These are phyloP conservation scores for Auriscalpium vulgare DNA, from an alignment of 768 basidiomycete genomes.

Conservation along the genomic window DNA sequence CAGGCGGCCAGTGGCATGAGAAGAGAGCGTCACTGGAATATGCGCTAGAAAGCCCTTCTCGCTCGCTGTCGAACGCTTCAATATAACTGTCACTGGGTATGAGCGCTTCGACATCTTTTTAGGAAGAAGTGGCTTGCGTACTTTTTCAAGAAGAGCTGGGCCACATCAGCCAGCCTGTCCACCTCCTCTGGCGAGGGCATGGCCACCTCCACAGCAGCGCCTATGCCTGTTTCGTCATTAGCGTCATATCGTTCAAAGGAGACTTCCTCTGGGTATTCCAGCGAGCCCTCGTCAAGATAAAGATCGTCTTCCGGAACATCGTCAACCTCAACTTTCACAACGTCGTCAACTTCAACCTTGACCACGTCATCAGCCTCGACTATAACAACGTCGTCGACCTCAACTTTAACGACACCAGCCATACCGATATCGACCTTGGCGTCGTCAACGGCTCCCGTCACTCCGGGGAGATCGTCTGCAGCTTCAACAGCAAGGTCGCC, in stretches of 20 bases:
- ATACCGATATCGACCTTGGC: not conserved
- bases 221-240: not conserved
- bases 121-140: not conserved
- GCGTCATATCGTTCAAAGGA: not conserved
- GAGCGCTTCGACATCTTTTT: not conserved
- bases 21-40: slow-evolving; percentile 6
- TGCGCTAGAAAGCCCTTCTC: not conserved
- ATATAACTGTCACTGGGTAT: slow-evolving; percentile 3
- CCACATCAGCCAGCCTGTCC: not conserved
- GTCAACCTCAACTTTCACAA: not conserved
- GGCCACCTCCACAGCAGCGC: not conserved
- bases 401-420: not conserved
- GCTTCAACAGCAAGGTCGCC: too few species aligned
- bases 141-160: not conserved
- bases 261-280: not conserved
- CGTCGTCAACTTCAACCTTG: not conserved
- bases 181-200: not conserved
- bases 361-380: not conserved
- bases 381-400: not conserved
- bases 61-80: slow-evolving; percentile 7
- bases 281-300: not conserved
- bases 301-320: not conserved
- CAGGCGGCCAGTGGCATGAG: slow-evolving; percentile 2
- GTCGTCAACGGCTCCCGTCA: not conserved
- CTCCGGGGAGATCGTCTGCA: not conserved